These are phyloP conservation scores for Ustilago hordei DNA, from an alignment of 1,284 basidiomycete species.

Conservation along the genomic window DNA sequence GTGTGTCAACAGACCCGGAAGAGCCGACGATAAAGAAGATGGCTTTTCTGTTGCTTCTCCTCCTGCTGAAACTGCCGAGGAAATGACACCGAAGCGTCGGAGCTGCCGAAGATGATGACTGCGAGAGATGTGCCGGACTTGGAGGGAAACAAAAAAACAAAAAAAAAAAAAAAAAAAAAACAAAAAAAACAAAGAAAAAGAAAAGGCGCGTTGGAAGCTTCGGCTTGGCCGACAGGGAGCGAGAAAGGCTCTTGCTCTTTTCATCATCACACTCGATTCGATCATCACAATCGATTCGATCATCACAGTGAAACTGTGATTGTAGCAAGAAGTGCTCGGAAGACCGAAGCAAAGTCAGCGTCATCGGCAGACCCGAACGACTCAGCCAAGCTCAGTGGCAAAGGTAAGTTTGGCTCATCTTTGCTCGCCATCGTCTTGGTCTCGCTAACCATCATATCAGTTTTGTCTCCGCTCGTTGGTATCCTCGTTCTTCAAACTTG, in stretches of 20 bases:
- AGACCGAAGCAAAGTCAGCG: constrained; percentile 5
- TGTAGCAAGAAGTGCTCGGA: neutral
- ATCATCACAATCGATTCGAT: neutral
- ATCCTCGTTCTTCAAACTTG: neutral
- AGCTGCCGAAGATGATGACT: neutral
- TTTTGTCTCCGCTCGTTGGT: neutral
- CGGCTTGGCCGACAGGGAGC: neutral
- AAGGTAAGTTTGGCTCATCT: constrained; percentile 1
- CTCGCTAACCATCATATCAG: constrained; percentile 10
- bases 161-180: neutral
- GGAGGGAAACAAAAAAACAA: no score
- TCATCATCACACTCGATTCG: constrained; percentile 3
- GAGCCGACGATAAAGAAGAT: no score
- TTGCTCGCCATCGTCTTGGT: constrained; percentile 1
- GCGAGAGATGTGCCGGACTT: no score
- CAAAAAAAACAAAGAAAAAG: no score
- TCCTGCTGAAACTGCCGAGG: neutral
- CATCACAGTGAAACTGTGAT: constrained; percentile 6
- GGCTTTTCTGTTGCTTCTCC: neutral
- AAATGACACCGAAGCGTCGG: constrained; percentile 6
- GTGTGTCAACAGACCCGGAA: no score
- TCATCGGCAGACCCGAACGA: neutral
- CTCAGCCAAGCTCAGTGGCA: neutral
- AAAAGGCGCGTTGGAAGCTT: constrained; percentile 21
- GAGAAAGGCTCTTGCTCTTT: constrained; percentile 15